Percentiles rank a stretch among this genome's conserved stretches.
Conservation (phyloP, 768 basidiomycete genomes). For the Kwoniella pini region DNA sequence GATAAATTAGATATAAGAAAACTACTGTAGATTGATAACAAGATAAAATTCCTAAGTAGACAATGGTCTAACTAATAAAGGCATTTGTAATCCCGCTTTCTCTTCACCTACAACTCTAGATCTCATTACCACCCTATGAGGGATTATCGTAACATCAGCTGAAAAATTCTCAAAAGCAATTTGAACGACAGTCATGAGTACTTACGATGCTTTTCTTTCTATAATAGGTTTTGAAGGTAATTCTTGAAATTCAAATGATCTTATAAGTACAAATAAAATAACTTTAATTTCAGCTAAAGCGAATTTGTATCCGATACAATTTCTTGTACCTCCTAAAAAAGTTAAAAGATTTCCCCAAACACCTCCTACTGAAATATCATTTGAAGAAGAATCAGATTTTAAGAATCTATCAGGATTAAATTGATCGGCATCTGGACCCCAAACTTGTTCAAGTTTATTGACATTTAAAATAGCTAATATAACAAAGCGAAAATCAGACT, state of each 20-base stretch:
- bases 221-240: slow-evolving; percentile 44
- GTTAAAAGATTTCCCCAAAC: slow-evolving; percentile 54
- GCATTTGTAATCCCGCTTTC: slow-evolving; percentile 53
- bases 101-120: slow-evolving; percentile 43
- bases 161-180: not conserved
- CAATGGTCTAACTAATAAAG: slow-evolving; percentile 41
- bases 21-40: no score
- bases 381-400: slow-evolving; percentile 27
- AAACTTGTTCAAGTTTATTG: slow-evolving; percentile 46
- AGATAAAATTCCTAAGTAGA: no score
- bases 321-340: slow-evolving; percentile 52
- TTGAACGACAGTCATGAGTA: not conserved
- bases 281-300: slow-evolving; percentile 54
- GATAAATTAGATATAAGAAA: no score
- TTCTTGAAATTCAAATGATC: slow-evolving; percentile 50
- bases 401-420: slow-evolving; percentile 46
- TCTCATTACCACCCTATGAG: slow-evolving; percentile 47
- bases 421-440: slow-evolving; percentile 48
- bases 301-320: slow-evolving; percentile 54
- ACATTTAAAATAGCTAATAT: slow-evolving; percentile 49
- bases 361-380: slow-evolving; percentile 39
- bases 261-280: slow-evolving; percentile 52
- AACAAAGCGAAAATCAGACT: no score
- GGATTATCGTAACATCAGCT: not conserved
- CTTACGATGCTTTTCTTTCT: slow-evolving; percentile 49